Evolutionary conservation across 164 flowering plant genomes (phyloP).

Genomic region (Vitis labrusca): DNA sequence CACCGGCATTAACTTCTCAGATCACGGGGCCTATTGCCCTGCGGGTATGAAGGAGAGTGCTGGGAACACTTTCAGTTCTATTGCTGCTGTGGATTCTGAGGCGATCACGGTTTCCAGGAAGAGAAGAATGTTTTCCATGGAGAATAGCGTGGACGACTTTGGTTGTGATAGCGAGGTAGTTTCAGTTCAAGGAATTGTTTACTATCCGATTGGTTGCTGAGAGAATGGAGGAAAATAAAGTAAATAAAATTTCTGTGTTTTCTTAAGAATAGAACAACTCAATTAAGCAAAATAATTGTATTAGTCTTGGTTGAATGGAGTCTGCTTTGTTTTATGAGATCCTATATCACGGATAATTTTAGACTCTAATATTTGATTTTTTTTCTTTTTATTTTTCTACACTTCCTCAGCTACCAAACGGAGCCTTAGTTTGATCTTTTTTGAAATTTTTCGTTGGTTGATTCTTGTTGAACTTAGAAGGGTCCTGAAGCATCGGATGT

Average conservation of each 20-base stretch:
- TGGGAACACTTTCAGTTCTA: slow-evolving; percentile 17
- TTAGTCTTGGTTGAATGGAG: not conserved
- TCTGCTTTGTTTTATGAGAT: too few species aligned
- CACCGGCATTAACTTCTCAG: slow-evolving; percentile 23
- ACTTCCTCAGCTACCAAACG: not conserved
- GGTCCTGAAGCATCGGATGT: slow-evolving; percentile 47
- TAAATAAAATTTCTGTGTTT: too few species aligned
- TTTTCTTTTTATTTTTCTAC: not conserved
- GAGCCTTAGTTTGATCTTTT: not conserved
- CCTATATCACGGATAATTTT: too few species aligned
- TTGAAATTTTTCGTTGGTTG: not conserved
- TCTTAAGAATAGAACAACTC: too few species aligned
- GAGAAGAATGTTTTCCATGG: slow-evolving; percentile 23
- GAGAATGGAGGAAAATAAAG: not conserved
- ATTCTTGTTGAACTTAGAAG: slow-evolving; percentile 29
- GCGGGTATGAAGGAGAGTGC: slow-evolving; percentile 17
- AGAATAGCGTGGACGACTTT: slow-evolving; percentile 38
- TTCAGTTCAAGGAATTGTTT: slow-evolving; percentile 1
- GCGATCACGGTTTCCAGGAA: slow-evolving; percentile 19
- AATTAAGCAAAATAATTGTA: too few species aligned
- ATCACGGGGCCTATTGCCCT: slow-evolving; percentile 21
- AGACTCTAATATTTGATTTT: not conserved
- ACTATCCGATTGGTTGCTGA: not conserved
- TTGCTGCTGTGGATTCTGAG: slow-evolving; percentile 18
- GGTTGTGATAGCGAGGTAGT: slow-evolving; percentile 56